Evolutionary conservation across 768 basidiomycete genomes (phyloP).

Genomic region (Tricholoma sp.): DNA sequence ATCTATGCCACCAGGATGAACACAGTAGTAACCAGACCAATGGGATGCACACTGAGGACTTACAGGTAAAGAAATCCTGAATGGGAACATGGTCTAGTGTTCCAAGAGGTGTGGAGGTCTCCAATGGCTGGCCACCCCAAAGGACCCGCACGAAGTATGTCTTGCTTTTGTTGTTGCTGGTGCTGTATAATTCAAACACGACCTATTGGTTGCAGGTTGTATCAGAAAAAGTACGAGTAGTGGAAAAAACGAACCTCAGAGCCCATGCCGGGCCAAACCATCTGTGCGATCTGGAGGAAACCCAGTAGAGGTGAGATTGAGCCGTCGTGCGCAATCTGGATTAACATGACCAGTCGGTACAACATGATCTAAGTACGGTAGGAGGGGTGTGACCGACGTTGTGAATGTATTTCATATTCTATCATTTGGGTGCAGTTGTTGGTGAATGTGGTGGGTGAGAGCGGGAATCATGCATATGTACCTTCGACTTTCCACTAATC

Average conservation of each 20-base stretch:
- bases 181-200: slow-evolving; percentile 41
- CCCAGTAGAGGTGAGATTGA: slow-evolving; percentile 46
- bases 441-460: neutral
- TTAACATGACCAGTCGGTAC: neutral
- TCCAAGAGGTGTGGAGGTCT: slow-evolving; percentile 43
- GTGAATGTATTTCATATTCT: slow-evolving; percentile 33
- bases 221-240: neutral
- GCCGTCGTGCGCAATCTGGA: slow-evolving; percentile 43
- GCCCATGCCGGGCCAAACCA: slow-evolving; percentile 57
- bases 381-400: slow-evolving; percentile 26
- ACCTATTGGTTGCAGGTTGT: slow-evolving; percentile 18
- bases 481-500: slow-evolving; percentile 31
- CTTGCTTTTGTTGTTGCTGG: neutral
- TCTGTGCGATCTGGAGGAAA: slow-evolving; percentile 41
- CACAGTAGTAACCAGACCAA: neutral
- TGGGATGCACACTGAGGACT: slow-evolving; percentile 8
- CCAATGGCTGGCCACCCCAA: slow-evolving; percentile 46
- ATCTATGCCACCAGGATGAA: slow-evolving; percentile 22
- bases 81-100: slow-evolving; percentile 41
- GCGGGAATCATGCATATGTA: slow-evolving; percentile 13
- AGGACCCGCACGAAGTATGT: slow-evolving; percentile 38
- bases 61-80: slow-evolving; percentile 37
- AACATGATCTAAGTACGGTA: neutral
- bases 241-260: slow-evolving; percentile 28
- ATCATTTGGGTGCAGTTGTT: slow-evolving; percentile 8